Percentiles rank a stretch among this genome's conserved stretches.
phyloP scores from a whole-genome alignment of 305 asterid genomes.

The Fraxinus sp. region DNA sequence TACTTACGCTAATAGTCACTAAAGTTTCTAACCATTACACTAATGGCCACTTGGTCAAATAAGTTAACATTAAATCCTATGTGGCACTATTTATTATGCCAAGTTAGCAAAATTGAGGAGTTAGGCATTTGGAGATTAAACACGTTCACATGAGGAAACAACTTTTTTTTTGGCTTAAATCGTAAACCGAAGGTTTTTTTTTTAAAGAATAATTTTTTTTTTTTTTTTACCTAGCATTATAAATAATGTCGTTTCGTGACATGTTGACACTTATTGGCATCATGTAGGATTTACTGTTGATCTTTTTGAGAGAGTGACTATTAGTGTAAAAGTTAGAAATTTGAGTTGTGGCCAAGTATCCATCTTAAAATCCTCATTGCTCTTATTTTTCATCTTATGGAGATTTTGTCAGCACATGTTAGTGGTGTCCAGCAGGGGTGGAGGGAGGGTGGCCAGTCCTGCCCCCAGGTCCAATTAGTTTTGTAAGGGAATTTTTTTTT shows the following conservation, averaged over 20 bases:
- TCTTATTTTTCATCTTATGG: neutral
- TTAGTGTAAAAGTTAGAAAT: neutral
- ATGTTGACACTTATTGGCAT: neutral
- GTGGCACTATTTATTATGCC: neutral
- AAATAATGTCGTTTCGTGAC: neutral
- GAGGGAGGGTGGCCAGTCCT: too few species aligned
- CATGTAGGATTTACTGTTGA: neutral
- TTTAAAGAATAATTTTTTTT: neutral
- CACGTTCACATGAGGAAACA: neutral
- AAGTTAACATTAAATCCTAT: neutral
- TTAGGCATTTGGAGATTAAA: neutral
- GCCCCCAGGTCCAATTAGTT: too few species aligned
- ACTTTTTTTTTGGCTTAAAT: neutral
- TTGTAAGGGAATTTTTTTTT: too few species aligned
- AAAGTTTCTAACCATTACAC: neutral
- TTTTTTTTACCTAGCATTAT: neutral
- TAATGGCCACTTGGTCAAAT: neutral
- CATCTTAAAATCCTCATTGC: neutral
- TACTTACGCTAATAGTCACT: neutral
- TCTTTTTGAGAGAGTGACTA: neutral
- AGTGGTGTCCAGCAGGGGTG: neutral
- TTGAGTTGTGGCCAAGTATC: neutral
- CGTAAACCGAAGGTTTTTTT: neutral
- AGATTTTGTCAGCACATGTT: neutral
- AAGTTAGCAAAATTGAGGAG: neutral